Percentiles rank a stretch among this genome's conserved stretches.
Conservation (phyloP, 2,329 filamentous ascomycete genomes). For the Fusarium palustre region DNA sequence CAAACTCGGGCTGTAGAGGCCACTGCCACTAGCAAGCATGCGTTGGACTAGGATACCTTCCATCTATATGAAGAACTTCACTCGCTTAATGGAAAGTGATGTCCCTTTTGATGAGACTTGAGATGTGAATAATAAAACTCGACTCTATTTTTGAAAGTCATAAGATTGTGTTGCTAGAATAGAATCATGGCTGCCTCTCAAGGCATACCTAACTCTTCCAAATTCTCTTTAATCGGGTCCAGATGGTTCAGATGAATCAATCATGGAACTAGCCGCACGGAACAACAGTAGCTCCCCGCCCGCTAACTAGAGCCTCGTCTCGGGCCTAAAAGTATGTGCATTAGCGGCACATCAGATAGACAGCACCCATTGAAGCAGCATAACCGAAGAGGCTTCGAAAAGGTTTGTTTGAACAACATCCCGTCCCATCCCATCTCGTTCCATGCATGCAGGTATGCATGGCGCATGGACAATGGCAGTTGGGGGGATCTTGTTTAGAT, state of each 20-base stretch:
- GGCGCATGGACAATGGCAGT: constrained; percentile 13
- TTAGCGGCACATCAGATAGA: constrained; percentile 30
- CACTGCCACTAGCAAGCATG: constrained; percentile 16
- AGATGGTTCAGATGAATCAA: neutral
- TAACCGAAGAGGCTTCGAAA: constrained; percentile 8
- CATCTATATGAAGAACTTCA: constrained; percentile 1
- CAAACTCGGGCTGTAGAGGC: neutral
- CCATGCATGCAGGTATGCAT: constrained; percentile 2
- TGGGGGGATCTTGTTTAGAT: constrained; percentile 17
- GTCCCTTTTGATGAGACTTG: constrained; percentile 2
- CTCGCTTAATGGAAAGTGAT: constrained; percentile 7
- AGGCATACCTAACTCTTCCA: neutral
- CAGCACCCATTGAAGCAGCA: constrained; percentile 1
- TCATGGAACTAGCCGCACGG: constrained; percentile 34
- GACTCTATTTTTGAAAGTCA: constrained; percentile 18
- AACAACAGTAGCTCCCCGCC: constrained; percentile 40
- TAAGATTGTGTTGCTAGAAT: neutral
- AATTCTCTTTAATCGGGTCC: neutral
- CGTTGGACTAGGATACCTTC: constrained; percentile 1
- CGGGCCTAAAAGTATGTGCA: constrained; percentile 26
- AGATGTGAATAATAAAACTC: constrained; percentile 5
- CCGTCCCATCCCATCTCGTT: neutral
- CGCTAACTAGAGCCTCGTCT: constrained; percentile 30
- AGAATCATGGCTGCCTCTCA: neutral
- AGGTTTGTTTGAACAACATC: constrained; percentile 2